Conservation (phyloP, 2,329 filamentous ascomycete genomes). For the Gaeumannomyces sp. region DNA sequence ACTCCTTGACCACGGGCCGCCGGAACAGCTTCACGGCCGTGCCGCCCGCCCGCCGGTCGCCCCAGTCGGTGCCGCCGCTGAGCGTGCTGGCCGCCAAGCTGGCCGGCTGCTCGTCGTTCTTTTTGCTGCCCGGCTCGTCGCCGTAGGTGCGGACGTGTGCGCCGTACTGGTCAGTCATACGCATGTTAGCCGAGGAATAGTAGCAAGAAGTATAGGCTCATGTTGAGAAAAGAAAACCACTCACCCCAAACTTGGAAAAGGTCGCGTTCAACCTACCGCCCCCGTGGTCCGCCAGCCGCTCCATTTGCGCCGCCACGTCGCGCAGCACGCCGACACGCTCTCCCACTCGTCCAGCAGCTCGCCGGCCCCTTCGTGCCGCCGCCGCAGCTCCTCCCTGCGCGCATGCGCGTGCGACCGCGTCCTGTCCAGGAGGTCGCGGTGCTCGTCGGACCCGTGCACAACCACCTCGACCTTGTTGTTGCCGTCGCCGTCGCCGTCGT, state of each 20-base stretch:
- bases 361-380: constrained; percentile 32
- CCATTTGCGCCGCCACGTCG: constrained; percentile 44
- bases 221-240: no score
- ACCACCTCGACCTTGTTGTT: constrained; percentile 43
- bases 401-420: constrained; percentile 48
- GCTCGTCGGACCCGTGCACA: constrained; percentile 48
- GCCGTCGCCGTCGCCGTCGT: no score
- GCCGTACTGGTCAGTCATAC: no score
- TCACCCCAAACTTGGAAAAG: constrained; percentile 53
- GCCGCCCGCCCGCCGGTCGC: constrained; percentile 28
- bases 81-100: constrained; percentile 2
- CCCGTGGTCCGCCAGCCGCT: constrained; percentile 45
- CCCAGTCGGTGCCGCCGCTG: constrained; percentile 16
- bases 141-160: constrained; percentile 46
- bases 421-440: constrained; percentile 38
- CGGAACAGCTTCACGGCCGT: constrained; percentile 49
- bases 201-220: no score
- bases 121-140: constrained; percentile 16
- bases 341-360: constrained; percentile 50
- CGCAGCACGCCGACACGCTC: constrained; percentile 43
- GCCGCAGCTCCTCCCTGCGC: constrained; percentile 37
- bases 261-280: constrained; percentile 52
- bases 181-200: no score
- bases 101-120: constrained; percentile 13
- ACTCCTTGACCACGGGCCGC: constrained; percentile 55